phyloP scores from a whole-genome alignment of 1,139 yeast genomes.

The Zygoascus meyerae region DNA sequence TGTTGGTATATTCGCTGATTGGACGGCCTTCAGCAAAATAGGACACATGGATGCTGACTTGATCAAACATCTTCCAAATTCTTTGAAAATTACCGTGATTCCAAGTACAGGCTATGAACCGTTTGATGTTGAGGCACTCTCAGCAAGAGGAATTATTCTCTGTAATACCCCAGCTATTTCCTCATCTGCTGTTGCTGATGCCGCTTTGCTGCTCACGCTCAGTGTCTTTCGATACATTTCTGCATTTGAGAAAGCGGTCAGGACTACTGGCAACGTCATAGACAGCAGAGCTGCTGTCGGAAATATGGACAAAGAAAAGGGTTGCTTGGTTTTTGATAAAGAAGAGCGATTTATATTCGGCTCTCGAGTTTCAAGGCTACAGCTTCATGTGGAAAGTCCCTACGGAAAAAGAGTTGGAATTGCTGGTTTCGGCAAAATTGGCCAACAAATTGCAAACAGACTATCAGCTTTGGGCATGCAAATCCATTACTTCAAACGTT shows the following conservation, averaged over 20 bases:
- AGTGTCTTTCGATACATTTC: conserved; percentile 57
- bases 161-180: conserved; percentile 53
- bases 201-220: conserved; percentile 56
- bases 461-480: conserved; percentile 59
- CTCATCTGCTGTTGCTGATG: conserved; percentile 69
- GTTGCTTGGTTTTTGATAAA: conserved; percentile 13
- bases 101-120: conserved; percentile 70
- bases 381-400: conserved; percentile 34
- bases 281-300: conserved; percentile 33
- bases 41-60: conserved; percentile 34
- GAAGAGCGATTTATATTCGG: neutral
- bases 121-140: conserved; percentile 45
- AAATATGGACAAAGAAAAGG: conserved; percentile 21
- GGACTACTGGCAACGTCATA: conserved; percentile 40
- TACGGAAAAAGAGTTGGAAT: conserved; percentile 56
- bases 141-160: conserved; percentile 43
- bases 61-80: conserved; percentile 47
- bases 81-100: conserved; percentile 51
- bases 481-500: conserved; percentile 53
- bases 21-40: conserved; percentile 17
- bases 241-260: conserved; percentile 43
- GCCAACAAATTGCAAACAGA: conserved; percentile 55
- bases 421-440: conserved; percentile 77
- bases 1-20: conserved; percentile 26
- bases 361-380: conserved; percentile 19